Evolutionary conservation across 352 stramenopile genomes (phyloP).

Genomic region (Phytophthora sp.): DNA sequence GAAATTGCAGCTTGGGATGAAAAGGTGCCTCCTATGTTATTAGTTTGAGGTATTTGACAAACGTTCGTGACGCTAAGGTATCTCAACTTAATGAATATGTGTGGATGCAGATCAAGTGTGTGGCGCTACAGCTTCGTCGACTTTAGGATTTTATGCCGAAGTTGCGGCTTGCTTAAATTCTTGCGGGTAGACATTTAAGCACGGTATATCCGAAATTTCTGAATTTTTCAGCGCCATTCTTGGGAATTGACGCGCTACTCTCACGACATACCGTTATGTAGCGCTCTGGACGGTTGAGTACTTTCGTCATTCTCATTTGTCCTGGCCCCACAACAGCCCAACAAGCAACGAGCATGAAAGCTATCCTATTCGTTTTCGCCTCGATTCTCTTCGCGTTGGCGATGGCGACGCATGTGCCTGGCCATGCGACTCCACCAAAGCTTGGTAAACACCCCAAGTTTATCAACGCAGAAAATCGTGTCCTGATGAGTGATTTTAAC

Average conservation of each 20-base stretch:
- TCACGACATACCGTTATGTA: slow-evolving; percentile 1
- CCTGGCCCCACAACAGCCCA: not conserved
- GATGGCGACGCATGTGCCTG: slow-evolving; percentile 14
- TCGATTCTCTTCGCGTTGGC: slow-evolving; percentile 20
- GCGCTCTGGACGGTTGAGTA: not conserved
- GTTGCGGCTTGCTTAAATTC: too few species aligned
- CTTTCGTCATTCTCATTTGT: slow-evolving; percentile 26
- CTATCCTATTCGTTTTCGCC: slow-evolving; percentile 12
- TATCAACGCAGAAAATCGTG: slow-evolving; percentile 13
- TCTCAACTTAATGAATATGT: not conserved
- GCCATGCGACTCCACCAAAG: slow-evolving; percentile 2
- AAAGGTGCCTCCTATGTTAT: slow-evolving; percentile 41
- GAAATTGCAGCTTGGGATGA: slow-evolving; percentile 37
- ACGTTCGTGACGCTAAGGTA: not conserved
- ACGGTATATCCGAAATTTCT: not conserved
- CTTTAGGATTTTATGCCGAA: slow-evolving; percentile 10
- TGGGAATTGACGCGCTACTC: slow-evolving; percentile 10
- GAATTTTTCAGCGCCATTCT: slow-evolving; percentile 10
- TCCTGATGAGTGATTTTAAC: slow-evolving; percentile 8
- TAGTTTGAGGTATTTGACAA: too few species aligned
- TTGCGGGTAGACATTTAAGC: too few species aligned
- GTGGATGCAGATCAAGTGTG: slow-evolving; percentile 30
- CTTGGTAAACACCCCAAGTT: not conserved
- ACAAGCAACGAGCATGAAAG: slow-evolving; percentile 29
- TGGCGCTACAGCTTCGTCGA: slow-evolving; percentile 31